Base-by-base conservation (phyloP, 768 basidiomycete species). In the Neoboletus magnificus region DNA sequence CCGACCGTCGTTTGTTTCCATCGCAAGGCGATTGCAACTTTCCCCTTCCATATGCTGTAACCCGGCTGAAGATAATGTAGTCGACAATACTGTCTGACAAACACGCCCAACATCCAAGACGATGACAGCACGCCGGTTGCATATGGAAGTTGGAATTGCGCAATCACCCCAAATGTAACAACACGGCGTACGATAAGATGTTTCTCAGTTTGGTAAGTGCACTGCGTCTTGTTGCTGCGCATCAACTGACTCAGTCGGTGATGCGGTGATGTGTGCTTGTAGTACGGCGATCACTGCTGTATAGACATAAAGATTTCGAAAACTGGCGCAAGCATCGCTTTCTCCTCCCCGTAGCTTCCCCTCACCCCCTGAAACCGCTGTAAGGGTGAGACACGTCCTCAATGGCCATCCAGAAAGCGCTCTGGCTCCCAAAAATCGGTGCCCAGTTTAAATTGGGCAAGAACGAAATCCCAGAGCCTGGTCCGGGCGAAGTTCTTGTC, bases 401-500 rank as follows among this genome's bases (percentile, higher is more conserved):
- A 1, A 57, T 54, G 47, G 23, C 36, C n/a, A 37, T 20, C n/a
- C 56, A 63, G 44, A 57, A 48, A 46, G 64, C 43, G 5, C 56
- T 65, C 11, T 63, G 63, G 60, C 63, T 52, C 29, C 30, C 35
- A 15, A 27, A 40, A 29, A 32, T 65, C 15, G 59, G 50, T 25
- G 48, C 37, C 18, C 18, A 48, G 13, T 52, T 63, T 10, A 12
- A 0, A 11, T 30, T 65, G 25, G 43, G 39, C 39, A 18, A n/a
- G 18, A 62, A 47, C 25, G 52, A 58, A 0, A 63, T 77, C 6
- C 73, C 69, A 5, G 61, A 61, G 15, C 79, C 79, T 3, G 71
- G 74, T 3, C 66, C 71, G 2, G 74, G 73, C 25, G 74, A 80
- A 41, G 48, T 80, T 22, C 69, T 80, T 33, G 67, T 79, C 61